Evolutionary conservation across 345 rosid genomes (phyloP).

Genomic region (Hibiscus tridactylites): DNA sequence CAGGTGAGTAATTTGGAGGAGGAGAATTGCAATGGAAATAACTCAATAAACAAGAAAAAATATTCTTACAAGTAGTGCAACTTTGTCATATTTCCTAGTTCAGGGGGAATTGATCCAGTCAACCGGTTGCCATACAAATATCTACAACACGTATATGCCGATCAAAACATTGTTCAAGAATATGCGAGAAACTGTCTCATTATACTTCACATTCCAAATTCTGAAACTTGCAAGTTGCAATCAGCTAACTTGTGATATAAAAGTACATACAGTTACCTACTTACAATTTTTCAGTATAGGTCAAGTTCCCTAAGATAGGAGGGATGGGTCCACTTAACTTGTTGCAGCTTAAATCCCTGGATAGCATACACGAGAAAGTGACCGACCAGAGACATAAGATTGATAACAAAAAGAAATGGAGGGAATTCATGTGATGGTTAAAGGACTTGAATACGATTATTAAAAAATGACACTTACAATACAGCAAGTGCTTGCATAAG

Average conservation of each 20-base stretch:
- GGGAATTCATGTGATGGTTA: neutral
- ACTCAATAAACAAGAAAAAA: neutral
- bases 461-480: constrained; percentile 47
- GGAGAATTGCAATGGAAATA: neutral
- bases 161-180: neutral
- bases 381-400: neutral
- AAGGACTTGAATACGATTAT: neutral
- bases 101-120: constrained; percentile 78
- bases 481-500: constrained; percentile 99
- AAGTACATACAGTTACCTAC: constrained; percentile 13
- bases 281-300: constrained; percentile 89
- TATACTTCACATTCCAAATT: neutral
- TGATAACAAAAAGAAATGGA: neutral
- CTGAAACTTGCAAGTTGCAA: neutral
- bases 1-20: neutral
- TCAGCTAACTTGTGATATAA: neutral
- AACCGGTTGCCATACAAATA: constrained; percentile 80
- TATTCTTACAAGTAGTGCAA: constrained; percentile 78
- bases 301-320: constrained; percentile 79
- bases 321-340: constrained; percentile 80
- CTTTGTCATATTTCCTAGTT: constrained; percentile 94
- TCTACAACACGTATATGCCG: constrained; percentile 29
- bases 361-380: constrained; percentile 4
- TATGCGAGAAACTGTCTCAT: neutral
- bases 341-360: constrained; percentile 88